Conservation (phyloP, 164 flowering plant genomes). For the Euptelea pleiosperma region DNA sequence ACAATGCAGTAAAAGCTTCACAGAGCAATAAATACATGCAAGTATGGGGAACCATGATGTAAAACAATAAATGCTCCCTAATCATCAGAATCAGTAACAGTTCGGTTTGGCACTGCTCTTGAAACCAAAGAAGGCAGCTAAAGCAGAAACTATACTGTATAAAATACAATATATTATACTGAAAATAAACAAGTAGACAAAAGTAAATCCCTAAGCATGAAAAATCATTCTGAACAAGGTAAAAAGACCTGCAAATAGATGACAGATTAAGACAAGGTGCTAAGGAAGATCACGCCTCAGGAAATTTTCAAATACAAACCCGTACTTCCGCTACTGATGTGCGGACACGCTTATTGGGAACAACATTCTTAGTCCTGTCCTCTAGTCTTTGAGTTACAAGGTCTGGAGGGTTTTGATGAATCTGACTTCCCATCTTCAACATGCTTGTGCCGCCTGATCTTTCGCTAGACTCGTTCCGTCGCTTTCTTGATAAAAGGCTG, state of each 20-base stretch:
- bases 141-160: neutral
- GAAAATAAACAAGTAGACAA: neutral
- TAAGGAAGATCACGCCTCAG: neutral
- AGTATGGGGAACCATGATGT: neutral
- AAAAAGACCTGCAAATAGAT: neutral
- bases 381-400: slow-evolving; percentile 43
- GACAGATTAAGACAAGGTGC: slow-evolving; percentile 2
- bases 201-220: neutral
- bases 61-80: neutral
- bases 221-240: neutral
- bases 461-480: slow-evolving; percentile 51
- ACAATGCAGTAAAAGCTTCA: neutral
- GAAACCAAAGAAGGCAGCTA: neutral
- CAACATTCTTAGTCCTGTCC: slow-evolving; percentile 56
- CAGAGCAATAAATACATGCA: neutral
- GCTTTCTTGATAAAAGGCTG: slow-evolving; percentile 47
- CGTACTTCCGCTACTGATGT: slow-evolving; percentile 62
- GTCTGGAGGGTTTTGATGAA: slow-evolving; percentile 46
- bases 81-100: neutral
- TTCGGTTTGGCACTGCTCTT: neutral
- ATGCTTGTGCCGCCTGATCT: slow-evolving; percentile 46
- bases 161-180: neutral
- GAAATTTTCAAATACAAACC: slow-evolving; percentile 40
- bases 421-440: slow-evolving; percentile 54
- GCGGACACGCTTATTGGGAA: slow-evolving; percentile 69